Evolutionary conservation across 208 protist genomes (phyloP).

Genomic region (Leptomonas pyrrhocoris): DNA sequence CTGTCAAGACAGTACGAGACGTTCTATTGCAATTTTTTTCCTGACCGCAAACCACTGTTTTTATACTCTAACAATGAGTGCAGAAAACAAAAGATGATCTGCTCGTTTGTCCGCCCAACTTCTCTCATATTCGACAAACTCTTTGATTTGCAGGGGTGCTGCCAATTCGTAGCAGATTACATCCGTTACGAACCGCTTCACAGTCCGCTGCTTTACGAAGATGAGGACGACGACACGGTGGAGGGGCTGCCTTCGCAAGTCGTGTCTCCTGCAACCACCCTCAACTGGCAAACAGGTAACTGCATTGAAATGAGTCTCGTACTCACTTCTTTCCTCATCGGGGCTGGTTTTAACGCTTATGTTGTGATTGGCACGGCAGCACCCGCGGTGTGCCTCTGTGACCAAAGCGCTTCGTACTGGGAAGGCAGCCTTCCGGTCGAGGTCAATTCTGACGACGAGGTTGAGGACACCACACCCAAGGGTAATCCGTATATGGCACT

Average conservation of each 20-base stretch:
- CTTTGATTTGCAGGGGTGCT: constrained; percentile 70
- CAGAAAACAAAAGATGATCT: constrained; percentile 85
- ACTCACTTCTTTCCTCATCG: constrained; percentile 82
- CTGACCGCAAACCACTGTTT: constrained; percentile 71
- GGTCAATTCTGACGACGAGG: constrained; percentile 72
- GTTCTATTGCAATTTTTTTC: constrained; percentile 82
- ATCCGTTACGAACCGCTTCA: constrained; percentile 85
- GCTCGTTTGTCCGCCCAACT: constrained; percentile 90
- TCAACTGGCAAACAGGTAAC: constrained; percentile 90
- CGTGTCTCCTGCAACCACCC: constrained; percentile 83
- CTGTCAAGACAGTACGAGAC: constrained; percentile 64
- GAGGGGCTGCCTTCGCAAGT: constrained; percentile 72
- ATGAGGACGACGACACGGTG: constrained; percentile 39
- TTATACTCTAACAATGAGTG: constrained; percentile 80
- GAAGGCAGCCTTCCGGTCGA: constrained; percentile 55
- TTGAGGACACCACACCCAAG: constrained; percentile 33
- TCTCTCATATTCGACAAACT: constrained; percentile 75
- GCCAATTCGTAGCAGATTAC: constrained; percentile 83
- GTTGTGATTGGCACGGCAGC: constrained; percentile 90
- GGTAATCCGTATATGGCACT: constrained; percentile 69
- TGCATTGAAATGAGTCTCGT: constrained; percentile 87
- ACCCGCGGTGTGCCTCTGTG: constrained; percentile 73
- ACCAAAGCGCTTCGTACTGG: constrained; percentile 62
- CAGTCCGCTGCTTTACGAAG: constrained; percentile 37
- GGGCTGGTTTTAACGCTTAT: constrained; percentile 91